These are phyloP conservation scores for Phtheirospermum japonicum DNA, from an alignment of 257 asterid genomes.

Conservation along the genomic window DNA sequence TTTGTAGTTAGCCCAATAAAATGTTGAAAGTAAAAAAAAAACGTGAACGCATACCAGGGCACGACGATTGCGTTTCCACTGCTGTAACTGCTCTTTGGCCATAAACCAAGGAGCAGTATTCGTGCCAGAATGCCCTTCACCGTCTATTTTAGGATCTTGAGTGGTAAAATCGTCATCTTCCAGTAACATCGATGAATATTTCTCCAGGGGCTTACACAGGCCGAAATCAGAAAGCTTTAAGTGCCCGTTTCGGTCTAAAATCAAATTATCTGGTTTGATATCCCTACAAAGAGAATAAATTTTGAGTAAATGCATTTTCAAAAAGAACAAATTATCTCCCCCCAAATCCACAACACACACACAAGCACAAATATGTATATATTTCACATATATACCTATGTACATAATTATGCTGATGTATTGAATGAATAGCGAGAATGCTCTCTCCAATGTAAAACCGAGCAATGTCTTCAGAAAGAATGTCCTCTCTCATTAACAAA, in stretches of 20 bases:
- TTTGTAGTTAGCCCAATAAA: not conserved
- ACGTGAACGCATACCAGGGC: slow-evolving; percentile 60
- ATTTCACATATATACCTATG: slow-evolving; percentile 81
- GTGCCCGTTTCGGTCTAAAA: slow-evolving; percentile 89
- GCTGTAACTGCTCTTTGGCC: slow-evolving; percentile 95
- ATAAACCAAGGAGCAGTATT: slow-evolving; percentile 75
- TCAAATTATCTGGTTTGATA: slow-evolving; percentile 93
- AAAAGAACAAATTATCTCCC: too few relatives aligned
- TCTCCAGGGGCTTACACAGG: slow-evolving; percentile 53
- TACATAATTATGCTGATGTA: slow-evolving; percentile 89
- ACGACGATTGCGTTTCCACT: slow-evolving; percentile 92
- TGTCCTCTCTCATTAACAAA: slow-evolving; percentile 86
- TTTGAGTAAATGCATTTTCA: too few relatives aligned
- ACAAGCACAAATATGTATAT: too few relatives aligned
- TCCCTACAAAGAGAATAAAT: slow-evolving; percentile 55
- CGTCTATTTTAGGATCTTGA: slow-evolving; percentile 48
- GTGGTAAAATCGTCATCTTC: slow-evolving; percentile 69
- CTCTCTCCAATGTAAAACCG: slow-evolving; percentile 93
- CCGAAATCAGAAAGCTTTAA: slow-evolving; percentile 97
- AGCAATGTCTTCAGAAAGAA: slow-evolving; percentile 84
- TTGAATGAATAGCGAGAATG: slow-evolving; percentile 84
- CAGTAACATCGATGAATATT: slow-evolving; percentile 73
- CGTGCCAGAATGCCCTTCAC: slow-evolving; percentile 42
- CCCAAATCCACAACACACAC: too few relatives aligned
- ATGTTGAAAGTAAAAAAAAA: not conserved